Conservation (phyloP, 371 early-diverging fungal species). For the Capillidium rhysosporum region DNA sequence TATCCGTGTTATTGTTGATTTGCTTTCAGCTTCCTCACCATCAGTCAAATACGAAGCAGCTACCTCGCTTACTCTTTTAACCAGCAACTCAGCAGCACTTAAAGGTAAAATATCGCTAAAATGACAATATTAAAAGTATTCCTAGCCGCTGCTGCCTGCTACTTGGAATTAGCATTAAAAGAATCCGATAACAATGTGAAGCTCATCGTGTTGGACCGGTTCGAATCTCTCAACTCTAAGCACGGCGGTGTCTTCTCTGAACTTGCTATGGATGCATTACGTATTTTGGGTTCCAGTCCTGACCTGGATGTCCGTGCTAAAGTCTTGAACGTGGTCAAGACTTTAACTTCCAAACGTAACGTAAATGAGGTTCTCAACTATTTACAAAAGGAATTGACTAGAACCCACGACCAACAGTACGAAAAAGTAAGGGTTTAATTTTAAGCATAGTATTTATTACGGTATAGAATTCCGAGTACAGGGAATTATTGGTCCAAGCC, state of each 20-base stretch:
- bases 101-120: constrained; percentile 31
- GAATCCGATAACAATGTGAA: constrained; percentile 96
- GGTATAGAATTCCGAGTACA: constrained; percentile 63
- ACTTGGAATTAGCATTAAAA: constrained; percentile 71
- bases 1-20: constrained; percentile 68
- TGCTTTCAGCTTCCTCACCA: constrained; percentile 56
- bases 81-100: constrained; percentile 72
- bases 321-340: constrained; percentile 67
- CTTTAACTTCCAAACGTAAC: constrained; percentile 74
- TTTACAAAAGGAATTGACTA: constrained; percentile 80
- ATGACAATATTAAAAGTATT: background rate
- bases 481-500: constrained; percentile 84
- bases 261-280: constrained; percentile 80
- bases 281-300: constrained; percentile 59
- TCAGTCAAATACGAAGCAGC: constrained; percentile 97
- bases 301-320: constrained; percentile 91
- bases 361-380: constrained; percentile 80
- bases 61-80: constrained; percentile 64
- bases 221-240: constrained; percentile 66
- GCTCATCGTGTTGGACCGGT: constrained; percentile 79
- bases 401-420: constrained; percentile 72
- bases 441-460: background rate
- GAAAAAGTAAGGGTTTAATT: constrained; percentile 37
- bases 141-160: constrained; percentile 69
- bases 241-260: constrained; percentile 76